Percentiles rank a stretch among this genome's conserved stretches.
phyloP scores from a whole-genome alignment of 2,329 filamentous ascomycete genomes.

The Alternaria longipes region DNA sequence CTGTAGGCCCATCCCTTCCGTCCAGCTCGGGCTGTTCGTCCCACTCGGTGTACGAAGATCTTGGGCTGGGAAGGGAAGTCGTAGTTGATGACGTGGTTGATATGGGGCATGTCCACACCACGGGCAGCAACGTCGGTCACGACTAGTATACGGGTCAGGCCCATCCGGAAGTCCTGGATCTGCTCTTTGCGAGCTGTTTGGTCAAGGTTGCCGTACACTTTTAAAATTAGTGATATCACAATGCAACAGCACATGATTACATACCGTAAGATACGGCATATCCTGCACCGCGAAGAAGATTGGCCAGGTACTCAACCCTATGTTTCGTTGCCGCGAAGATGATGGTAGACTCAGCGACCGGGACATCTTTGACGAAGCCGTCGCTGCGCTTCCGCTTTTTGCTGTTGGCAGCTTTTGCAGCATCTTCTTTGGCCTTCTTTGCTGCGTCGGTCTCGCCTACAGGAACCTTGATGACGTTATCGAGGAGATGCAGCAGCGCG shows the following conservation, averaged over 20 bases:
- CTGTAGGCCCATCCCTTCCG: constrained; percentile 95
- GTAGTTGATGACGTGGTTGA: constrained; percentile 98
- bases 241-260: neutral
- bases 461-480: constrained; percentile 93
- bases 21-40: constrained; percentile 92
- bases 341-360: constrained; percentile 91
- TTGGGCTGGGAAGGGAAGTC: constrained; percentile 98
- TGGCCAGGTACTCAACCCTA: constrained; percentile 91
- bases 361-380: constrained; percentile 70
- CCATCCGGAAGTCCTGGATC: constrained; percentile 86
- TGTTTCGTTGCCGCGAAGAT: constrained; percentile 96
- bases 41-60: constrained; percentile 94
- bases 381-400: constrained; percentile 78
- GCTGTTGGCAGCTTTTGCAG: constrained; percentile 55
- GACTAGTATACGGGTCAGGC: constrained; percentile 87
- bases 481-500: constrained; percentile 84
- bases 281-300: constrained; percentile 79
- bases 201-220: constrained; percentile 89
- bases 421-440: constrained; percentile 56
- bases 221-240: constrained; percentile 7
- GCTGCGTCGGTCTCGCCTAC: constrained; percentile 67
- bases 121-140: constrained; percentile 96
- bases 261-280: constrained; percentile 82
- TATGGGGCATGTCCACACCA: constrained; percentile 96
- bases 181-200: constrained; percentile 93